A percentile compares a stretch with the other conserved stretches of the same genome.
Evolutionary conservation across 192 early-diverging fungal genomes (phyloP).

Genomic region (Podila clonocystis): DNA sequence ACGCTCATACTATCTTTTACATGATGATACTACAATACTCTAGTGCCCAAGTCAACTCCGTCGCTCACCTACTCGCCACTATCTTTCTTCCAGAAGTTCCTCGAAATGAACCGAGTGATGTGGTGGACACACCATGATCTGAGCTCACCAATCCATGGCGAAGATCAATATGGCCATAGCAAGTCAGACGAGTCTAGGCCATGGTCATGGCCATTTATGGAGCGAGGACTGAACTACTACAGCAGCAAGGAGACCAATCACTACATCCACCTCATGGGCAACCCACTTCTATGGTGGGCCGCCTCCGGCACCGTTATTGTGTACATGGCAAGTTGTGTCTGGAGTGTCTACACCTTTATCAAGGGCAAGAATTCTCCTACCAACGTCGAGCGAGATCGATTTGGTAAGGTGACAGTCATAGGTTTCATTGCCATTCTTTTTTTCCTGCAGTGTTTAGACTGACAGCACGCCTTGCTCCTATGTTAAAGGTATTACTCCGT

Average conservation of each 20-base stretch:
- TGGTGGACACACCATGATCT: constrained; percentile 86
- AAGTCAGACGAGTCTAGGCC: constrained; percentile 89
- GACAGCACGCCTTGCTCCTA: constrained; percentile 4
- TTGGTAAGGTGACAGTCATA: constrained; percentile 17
- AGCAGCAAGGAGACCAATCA: constrained; percentile 69
- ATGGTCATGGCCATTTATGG: constrained; percentile 86
- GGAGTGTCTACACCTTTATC: constrained; percentile 55
- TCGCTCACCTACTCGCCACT: constrained; percentile 65
- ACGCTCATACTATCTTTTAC: too few species aligned
- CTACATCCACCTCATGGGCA: constrained; percentile 90
- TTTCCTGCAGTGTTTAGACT: background rate
- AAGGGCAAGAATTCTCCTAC: constrained; percentile 55
- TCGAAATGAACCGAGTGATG: constrained; percentile 91
- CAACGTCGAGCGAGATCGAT: constrained; percentile 40
- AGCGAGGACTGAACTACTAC: constrained; percentile 89
- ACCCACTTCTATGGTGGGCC: constrained; percentile 89
- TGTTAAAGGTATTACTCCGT: constrained; percentile 47
- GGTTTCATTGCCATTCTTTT: background rate
- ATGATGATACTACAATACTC: too few species aligned
- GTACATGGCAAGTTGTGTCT: constrained; percentile 62
- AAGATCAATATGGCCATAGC: constrained; percentile 57
- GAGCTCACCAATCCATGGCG: constrained; percentile 73
- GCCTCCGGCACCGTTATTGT: constrained; percentile 63
- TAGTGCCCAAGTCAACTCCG: constrained; percentile 63
- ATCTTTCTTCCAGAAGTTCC: constrained; percentile 85